phyloP scores from a whole-genome alignment of 2,329 filamentous ascomycete genomes.

The Trichophaea hybrida region DNA sequence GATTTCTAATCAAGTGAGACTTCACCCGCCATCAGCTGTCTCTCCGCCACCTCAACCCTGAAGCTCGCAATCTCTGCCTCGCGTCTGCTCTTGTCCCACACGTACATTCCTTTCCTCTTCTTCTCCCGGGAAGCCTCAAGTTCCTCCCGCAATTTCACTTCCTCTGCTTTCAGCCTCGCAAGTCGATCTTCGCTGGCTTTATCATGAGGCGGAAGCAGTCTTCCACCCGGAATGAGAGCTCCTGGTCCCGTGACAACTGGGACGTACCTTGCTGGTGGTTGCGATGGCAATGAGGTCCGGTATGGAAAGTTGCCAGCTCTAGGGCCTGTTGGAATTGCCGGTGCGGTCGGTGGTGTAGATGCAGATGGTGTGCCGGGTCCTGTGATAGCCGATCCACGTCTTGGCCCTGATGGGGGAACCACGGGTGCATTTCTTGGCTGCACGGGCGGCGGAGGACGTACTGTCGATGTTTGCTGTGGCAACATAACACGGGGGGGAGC shows the following conservation, averaged over 20 bases:
- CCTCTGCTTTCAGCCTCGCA: conserved; percentile 22
- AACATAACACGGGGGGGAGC: conserved; percentile 10
- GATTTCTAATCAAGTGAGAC: background rate
- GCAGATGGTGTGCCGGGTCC: conserved; percentile 9
- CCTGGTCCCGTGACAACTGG: conserved; percentile 15
- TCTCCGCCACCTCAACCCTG: conserved; percentile 24
- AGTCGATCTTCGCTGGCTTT: conserved; percentile 24
- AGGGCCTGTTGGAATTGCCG: conserved; percentile 23
- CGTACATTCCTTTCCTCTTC: conserved; percentile 25
- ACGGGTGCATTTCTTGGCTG: conserved; percentile 1
- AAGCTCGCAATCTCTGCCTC: conserved; percentile 25
- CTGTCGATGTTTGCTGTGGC: conserved; percentile 12
- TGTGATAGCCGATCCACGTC: conserved; percentile 14
- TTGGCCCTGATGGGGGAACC: conserved; percentile 13
- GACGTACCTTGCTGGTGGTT: conserved; percentile 5
- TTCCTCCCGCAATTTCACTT: conserved; percentile 26
- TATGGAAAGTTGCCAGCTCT: conserved; percentile 26
- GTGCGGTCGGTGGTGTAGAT: conserved; percentile 3
- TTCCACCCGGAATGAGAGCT: conserved; percentile 23
- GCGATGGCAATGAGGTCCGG: conserved; percentile 20
- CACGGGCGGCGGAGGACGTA: background rate
- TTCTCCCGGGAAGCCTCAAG: conserved; percentile 23
- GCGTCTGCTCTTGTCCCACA: conserved; percentile 25
- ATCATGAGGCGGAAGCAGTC: conserved; percentile 25
- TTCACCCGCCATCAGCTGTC: conserved; percentile 12